Evolutionary conservation across 345 rosid genomes (phyloP), one percentile per base, ranked within the genome.

Genomic region (Arabidopsis arenosa): DNA sequence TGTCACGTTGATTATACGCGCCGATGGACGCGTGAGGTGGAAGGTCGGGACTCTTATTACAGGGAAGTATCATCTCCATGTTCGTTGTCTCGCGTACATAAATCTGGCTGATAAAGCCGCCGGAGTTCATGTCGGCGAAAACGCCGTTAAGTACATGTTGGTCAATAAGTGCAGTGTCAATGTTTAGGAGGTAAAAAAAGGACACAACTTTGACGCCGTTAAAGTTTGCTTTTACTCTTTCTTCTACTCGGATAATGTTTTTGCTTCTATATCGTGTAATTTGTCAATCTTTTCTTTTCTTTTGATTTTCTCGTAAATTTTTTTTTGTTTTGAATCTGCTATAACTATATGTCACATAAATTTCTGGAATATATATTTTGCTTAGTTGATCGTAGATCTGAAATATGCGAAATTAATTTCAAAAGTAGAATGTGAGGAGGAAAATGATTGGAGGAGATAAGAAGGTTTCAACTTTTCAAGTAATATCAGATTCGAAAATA

Each of bases 21-120:
- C 88, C 9, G 93, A 92, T 59, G 98, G 98, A 4, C 89, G 90
- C 49, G 91, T 94, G 40, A 78, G 93, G 56, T 94, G 89, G 86
- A 94, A 92, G 61, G 87, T 90, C 7, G 90, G 97, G 8, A 68
- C 87, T 23, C 74, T 84, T 67, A 73, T 76, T 6, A 75, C 95
- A 3, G 92, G 91, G 0, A 70, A 30, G 58, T 94, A 92, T 67
- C 92, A 86, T 81, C 47, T 94, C 30, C 69, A 85, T 54, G 96
- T 81, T 23, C 67, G 64, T 44, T 94, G 98, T 64, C 82, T 63
- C 0, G 95, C 98, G 5, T 64, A 9, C 37, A 83, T 92, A 37
- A 74, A 85, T 61, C 81, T 84, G 4, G 96, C 93, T 4, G 66
- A 75, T 62, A 66, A 45, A 47, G 61, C 68, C 14, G 35, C 66